Base-by-base conservation (phyloP, 176 grass and related monocot species). In the Oryza officinalis region DNA sequence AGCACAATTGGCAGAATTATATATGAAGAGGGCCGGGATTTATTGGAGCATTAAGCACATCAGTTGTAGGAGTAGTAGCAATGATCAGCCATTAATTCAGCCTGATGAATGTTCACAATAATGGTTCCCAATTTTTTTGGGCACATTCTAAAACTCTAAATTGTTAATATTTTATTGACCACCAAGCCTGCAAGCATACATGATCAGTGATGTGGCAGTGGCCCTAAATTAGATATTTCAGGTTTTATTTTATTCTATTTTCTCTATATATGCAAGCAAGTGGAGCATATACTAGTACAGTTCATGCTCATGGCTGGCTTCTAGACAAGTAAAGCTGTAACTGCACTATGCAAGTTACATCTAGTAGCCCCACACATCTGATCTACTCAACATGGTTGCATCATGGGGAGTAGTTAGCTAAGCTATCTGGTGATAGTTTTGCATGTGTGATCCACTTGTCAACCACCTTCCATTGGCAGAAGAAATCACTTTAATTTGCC, bases 281-380 rank as follows among this genome's bases (percentile, higher is more conserved):
- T 61, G 22, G 57, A 23, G 8, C 22, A 61, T 23, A 59, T 59
- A 61, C 2, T 59, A 47, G 13, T 49, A 10, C 57, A n/a, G 27
- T 81, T 6, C 45, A 22, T 26, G 65, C 45, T 15, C 22, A 17
- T 81, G 78, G 28, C 22, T 81, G 45, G 26, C 5, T 66, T 28
- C 37, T 32, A 31, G 52, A 60, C 80, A 83, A 65, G 70, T 74
- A 46, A 46, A 65, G 81, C 43, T 76, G 72, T 84, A 14, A 4
- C 28, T 40, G 45, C 72, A 76, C 15, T 59, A 15, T 17, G 32
- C 81, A 65, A 61, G 25, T 60, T 85, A 74, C 83, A 25, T 61
- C 18, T 57, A 57, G 52, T 57, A 57, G 52, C 22, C 57, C 57
- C 22, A 61, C 63, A 10, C 10, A 41, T 69, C 63, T 77, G 46